Percentiles rank a stretch among this genome's conserved stretches.
phyloP scores from a whole-genome alignment of 257 asterid genomes.

The Fraxinus quadrangulata region DNA sequence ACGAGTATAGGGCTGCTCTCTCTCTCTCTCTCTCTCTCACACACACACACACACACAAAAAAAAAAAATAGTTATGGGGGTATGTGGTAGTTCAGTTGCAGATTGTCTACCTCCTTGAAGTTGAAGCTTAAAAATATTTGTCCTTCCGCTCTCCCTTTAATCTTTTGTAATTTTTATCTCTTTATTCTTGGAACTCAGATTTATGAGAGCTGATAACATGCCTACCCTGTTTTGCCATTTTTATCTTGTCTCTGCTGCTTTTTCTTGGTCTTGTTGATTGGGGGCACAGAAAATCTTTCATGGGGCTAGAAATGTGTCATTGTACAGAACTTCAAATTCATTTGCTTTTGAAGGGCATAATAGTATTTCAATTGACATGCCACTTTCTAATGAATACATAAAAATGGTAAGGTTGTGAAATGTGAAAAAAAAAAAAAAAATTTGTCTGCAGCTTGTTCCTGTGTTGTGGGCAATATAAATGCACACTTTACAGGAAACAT shows the following conservation, averaged over 20 bases:
- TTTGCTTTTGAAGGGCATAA: not conserved
- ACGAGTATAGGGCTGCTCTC: no score
- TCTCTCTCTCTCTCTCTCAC: not conserved
- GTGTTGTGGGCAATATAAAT: not conserved
- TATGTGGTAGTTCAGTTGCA: not conserved
- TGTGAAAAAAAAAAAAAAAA: not conserved
- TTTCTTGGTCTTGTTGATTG: not conserved
- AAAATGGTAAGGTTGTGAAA: not conserved
- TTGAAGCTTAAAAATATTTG: not conserved
- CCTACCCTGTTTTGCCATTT: not conserved
- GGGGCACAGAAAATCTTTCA: not conserved
- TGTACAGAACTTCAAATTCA: not conserved
- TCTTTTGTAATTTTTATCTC: not conserved
- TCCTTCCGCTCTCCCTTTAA: not conserved
- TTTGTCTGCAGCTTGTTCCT: not conserved
- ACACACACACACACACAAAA: no score
- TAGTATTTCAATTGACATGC: not conserved
- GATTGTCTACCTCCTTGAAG: not conserved
- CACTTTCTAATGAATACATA: not conserved
- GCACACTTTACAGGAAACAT: not conserved
- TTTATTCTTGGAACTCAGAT: not conserved
- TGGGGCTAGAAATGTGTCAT: not conserved
- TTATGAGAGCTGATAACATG: not conserved
- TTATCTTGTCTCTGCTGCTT: not conserved
- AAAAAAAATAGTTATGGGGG: not conserved